Conservation (phyloP, 2,329 filamentous ascomycete species). For the Fusarium cyanostomum region DNA sequence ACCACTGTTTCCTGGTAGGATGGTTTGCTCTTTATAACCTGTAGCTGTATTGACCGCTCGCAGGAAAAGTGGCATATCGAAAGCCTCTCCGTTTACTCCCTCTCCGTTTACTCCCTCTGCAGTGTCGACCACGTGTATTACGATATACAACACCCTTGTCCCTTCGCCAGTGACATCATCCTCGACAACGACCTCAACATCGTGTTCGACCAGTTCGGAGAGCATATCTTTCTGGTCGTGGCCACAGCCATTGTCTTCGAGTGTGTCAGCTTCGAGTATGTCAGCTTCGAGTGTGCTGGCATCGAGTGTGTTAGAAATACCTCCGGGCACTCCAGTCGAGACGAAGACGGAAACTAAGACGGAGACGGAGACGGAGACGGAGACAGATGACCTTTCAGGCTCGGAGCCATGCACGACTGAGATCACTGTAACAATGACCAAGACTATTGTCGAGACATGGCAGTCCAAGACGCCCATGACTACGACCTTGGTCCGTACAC, state of each 20-base stretch:
- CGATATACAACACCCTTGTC: constrained; percentile 22
- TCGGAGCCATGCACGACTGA: constrained; percentile 38
- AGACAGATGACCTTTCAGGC: constrained; percentile 1
- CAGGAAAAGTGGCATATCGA: constrained; percentile 25
- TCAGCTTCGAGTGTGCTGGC: constrained; percentile 3
- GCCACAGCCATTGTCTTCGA: constrained; percentile 3
- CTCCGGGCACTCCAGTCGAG: constrained; percentile 10
- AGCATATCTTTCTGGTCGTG: constrained; percentile 13
- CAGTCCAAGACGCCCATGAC: constrained; percentile 29
- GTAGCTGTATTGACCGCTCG: background rate
- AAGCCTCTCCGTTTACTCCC: constrained; percentile 5
- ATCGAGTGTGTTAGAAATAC: constrained; percentile 13
- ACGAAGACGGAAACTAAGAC: background rate
- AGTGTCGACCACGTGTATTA: constrained; percentile 33
- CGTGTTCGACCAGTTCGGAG: constrained; percentile 5
- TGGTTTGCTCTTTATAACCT: background rate
- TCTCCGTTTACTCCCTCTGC: constrained; percentile 9
- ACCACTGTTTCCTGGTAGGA: constrained; percentile 34
- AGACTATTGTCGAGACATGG: constrained; percentile 40
- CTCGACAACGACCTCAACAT: constrained; percentile 2
- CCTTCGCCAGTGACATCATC: constrained; percentile 6
- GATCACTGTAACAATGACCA: constrained; percentile 41
- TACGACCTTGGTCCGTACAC: constrained; percentile 30
- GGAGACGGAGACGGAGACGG: background rate
- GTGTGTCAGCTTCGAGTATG: too few relatives aligned